phyloP scores from a whole-genome alignment of 495 filamentous ascomycete species.

The Neurospora intermedia region DNA sequence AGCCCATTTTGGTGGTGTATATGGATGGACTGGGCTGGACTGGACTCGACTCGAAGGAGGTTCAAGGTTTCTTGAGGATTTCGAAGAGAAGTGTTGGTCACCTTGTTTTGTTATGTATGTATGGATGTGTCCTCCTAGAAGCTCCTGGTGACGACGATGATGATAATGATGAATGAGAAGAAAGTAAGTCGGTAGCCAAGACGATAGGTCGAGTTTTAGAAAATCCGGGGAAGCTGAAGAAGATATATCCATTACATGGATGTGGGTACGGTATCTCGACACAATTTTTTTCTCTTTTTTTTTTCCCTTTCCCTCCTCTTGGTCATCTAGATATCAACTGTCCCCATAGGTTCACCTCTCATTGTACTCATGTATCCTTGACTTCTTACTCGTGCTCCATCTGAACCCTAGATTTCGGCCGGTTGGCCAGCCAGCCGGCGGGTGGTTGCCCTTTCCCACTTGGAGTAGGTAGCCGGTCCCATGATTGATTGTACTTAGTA shows the following conservation, averaged over 20 bases:
- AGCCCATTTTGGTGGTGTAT: conserved; percentile 24
- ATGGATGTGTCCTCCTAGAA: neutral
- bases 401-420: neutral
- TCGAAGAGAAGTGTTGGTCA: neutral
- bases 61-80: neutral
- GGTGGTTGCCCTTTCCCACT: neutral
- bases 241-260: neutral
- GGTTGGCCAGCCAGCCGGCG: neutral
- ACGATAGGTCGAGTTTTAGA: neutral
- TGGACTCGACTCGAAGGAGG: neutral
- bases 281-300: neutral
- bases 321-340: neutral
- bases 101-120: neutral
- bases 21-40: neutral
- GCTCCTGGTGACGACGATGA: neutral
- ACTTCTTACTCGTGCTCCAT: neutral
- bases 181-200: neutral
- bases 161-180: neutral
- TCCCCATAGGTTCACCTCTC: neutral
- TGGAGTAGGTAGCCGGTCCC: neutral
- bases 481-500: neutral
- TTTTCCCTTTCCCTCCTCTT: neutral
- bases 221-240: neutral
- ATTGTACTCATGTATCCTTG: neutral
- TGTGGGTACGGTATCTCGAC: neutral